Conservation (phyloP, 2,329 filamentous ascomycete species). For the Trichophyton equinum region DNA sequence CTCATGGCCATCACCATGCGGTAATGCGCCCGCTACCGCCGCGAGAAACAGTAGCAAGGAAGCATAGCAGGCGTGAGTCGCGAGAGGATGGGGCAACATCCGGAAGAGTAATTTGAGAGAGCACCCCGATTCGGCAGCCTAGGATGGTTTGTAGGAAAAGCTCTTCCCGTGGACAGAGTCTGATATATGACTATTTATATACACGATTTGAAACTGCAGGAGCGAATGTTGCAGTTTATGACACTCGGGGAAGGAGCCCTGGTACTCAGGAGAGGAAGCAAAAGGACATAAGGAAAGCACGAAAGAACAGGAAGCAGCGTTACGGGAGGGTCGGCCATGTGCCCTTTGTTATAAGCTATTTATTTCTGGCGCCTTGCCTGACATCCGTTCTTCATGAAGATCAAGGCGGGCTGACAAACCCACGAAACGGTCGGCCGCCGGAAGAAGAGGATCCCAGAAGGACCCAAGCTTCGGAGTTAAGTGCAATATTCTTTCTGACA, state of each 20-base stretch:
- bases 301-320: neutral
- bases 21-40: constrained; percentile 21
- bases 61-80: neutral
- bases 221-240: neutral
- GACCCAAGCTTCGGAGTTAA: neutral
- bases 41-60: constrained; percentile 9
- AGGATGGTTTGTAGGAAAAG: neutral
- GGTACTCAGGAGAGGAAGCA: neutral
- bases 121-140: neutral
- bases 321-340: neutral
- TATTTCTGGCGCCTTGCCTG: neutral
- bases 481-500: neutral
- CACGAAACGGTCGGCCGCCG: neutral
- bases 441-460: neutral
- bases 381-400: neutral
- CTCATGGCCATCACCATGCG: constrained; percentile 24
- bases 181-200: neutral
- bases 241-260: neutral
- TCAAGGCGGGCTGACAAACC: neutral
- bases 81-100: neutral
- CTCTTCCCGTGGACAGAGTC: neutral
- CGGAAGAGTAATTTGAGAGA: neutral
- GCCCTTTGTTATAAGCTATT: neutral
- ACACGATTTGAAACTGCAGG: neutral
- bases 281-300: neutral